phyloP scores from a whole-genome alignment of 805 yeast species.

The Metschnikowia drakensbergensis region DNA sequence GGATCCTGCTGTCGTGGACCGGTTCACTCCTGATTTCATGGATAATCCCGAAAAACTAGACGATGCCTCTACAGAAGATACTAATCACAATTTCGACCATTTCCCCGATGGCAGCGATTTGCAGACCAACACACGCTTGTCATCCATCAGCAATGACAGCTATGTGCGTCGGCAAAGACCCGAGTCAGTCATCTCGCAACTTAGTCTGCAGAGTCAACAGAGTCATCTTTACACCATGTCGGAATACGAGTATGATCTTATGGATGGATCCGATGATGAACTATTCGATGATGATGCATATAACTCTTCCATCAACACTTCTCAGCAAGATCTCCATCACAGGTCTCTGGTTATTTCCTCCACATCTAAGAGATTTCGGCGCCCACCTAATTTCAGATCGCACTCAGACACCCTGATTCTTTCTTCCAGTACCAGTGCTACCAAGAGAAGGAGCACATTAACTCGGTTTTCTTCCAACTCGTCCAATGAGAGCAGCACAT shows the following conservation, averaged over 20 bases:
- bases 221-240: slow-evolving; percentile 42
- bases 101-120: background rate
- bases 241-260: slow-evolving; percentile 38
- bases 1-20: background rate
- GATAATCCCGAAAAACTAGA: background rate
- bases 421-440: slow-evolving; percentile 27
- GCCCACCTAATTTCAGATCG: slow-evolving; percentile 32
- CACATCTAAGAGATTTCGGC: slow-evolving; percentile 14
- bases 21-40: background rate
- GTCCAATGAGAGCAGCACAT: slow-evolving; percentile 31
- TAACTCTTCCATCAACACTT: slow-evolving; percentile 36
- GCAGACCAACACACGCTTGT: slow-evolving; percentile 1
- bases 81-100: background rate
- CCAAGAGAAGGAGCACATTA: slow-evolving; percentile 26
- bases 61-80: background rate
- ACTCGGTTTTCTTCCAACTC: slow-evolving; percentile 37
- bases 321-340: slow-evolving; percentile 25
- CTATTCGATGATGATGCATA: slow-evolving; percentile 34
- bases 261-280: slow-evolving; percentile 39
- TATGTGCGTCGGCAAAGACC: slow-evolving; percentile 28
- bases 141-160: slow-evolving; percentile 11
- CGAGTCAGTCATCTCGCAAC: slow-evolving; percentile 38
- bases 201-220: slow-evolving; percentile 37
- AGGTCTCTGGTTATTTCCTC: slow-evolving; percentile 16
- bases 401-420: slow-evolving; percentile 36